Percentiles rank a stretch among this genome's conserved stretches.
Evolutionary conservation across 2,329 filamentous ascomycete genomes (phyloP).

Genomic region (Scolecobasidium constrictum): DNA sequence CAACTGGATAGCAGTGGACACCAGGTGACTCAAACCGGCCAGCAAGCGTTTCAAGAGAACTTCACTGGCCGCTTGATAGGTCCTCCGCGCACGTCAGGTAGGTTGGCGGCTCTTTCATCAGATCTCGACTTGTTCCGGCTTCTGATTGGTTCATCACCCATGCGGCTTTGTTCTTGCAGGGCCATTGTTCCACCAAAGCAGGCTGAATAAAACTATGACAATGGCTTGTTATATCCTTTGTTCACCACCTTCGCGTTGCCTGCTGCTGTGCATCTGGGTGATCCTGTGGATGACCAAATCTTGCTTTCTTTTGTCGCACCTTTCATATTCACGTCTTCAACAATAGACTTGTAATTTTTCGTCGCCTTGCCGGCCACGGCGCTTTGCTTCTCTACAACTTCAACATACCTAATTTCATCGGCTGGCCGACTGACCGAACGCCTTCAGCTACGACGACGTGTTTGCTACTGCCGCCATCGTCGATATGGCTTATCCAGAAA

Average conservation of each 20-base stretch:
- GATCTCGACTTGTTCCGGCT: not conserved
- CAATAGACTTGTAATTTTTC: not conserved
- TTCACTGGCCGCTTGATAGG: not conserved
- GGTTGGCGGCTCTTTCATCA: not conserved
- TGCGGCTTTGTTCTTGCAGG: no score
- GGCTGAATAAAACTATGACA: slow-evolving; percentile 1
- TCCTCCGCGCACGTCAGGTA: not conserved
- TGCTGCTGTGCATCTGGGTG: not conserved
- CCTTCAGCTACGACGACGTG: not conserved
- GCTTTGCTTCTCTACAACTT: not conserved
- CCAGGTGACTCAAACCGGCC: not conserved
- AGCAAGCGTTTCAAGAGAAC: not conserved
- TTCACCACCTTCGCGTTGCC: not conserved
- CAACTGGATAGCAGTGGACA: not conserved
- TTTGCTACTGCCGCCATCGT: slow-evolving; percentile 9
- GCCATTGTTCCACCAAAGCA: no score
- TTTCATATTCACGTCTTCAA: not conserved
- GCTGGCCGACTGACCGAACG: not conserved
- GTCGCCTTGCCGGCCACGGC: not conserved
- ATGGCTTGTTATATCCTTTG: not conserved
- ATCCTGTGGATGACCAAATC: no score
- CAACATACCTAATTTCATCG: not conserved
- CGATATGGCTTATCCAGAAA: slow-evolving; percentile 37
- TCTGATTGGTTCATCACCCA: not conserved
- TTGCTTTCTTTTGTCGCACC: not conserved